A percentile compares a stretch with the other conserved stretches of the same genome.
Conservation (phyloP, 495 filamentous ascomycete species). For the Hyaloscypha bicolor region DNA sequence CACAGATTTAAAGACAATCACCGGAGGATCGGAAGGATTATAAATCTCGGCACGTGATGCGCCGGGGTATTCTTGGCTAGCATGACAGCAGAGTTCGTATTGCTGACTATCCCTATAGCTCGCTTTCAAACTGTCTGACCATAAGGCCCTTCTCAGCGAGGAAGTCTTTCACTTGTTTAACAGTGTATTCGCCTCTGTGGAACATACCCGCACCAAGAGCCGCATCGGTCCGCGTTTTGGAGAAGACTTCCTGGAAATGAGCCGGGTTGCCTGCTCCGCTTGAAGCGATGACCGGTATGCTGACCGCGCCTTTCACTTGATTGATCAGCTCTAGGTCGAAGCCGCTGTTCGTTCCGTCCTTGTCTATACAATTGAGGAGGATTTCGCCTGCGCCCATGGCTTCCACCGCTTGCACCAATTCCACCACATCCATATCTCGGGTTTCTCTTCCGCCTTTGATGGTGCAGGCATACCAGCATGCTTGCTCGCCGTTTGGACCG, state of each 20-base stretch:
- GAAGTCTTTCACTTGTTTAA: constrained; percentile 89
- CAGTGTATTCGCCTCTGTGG: constrained; percentile 92
- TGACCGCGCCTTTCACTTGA: constrained; percentile 79
- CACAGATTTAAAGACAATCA: not conserved
- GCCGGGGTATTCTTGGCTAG: not conserved
- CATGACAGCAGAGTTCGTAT: not conserved
- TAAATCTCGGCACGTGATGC: not conserved
- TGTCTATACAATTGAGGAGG: constrained; percentile 95
- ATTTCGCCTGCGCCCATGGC: constrained; percentile 96
- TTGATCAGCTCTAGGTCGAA: constrained; percentile 93
- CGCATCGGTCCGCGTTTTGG: constrained; percentile 82
- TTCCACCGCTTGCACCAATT: constrained; percentile 87
- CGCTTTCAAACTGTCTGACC: constrained; percentile 70
- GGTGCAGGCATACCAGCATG: constrained; percentile 98
- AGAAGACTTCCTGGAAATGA: constrained; percentile 92
- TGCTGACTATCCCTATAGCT: constrained; percentile 15
- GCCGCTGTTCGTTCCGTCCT: constrained; percentile 91
- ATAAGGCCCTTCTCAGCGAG: constrained; percentile 69
- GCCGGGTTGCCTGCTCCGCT: constrained; percentile 88
- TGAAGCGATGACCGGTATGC: constrained; percentile 93
- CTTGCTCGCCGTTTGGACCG: constrained; percentile 75
- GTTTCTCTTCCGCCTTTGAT: constrained; percentile 93
- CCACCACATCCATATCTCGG: constrained; percentile 84
- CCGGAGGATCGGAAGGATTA: not conserved
- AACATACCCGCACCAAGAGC: constrained; percentile 97